Evolutionary conservation across 768 basidiomycete species (phyloP).

Genomic region (Glaciozyma antarctica): DNA sequence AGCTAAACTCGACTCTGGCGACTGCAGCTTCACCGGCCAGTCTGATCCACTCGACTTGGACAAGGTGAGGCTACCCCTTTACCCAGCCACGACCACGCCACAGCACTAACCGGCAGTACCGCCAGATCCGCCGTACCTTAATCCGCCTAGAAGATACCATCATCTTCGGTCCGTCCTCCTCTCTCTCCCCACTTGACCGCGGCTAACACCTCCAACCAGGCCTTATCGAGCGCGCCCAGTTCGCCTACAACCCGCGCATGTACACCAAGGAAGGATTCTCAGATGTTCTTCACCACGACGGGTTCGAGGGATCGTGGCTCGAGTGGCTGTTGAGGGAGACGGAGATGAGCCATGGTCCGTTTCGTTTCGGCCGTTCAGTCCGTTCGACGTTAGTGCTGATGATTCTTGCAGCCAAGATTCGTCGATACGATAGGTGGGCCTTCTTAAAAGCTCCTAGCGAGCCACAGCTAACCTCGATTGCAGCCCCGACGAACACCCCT

Average conservation of each 20-base stretch:
- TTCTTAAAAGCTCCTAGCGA: background rate
- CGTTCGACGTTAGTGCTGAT: background rate
- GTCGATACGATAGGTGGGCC: slow-evolving; percentile 79
- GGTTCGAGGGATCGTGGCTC: slow-evolving; percentile 81
- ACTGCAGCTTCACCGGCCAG: no score
- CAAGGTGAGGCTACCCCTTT: no score
- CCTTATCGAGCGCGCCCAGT: slow-evolving; percentile 93
- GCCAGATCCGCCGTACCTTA: slow-evolving; percentile 70
- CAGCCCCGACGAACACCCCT: slow-evolving; percentile 97
- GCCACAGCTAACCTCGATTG: background rate
- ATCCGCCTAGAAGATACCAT: slow-evolving; percentile 94
- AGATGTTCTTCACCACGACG: slow-evolving; percentile 57
- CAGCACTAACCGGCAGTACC: no score
- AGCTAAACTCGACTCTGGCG: no score
- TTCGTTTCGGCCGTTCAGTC: background rate
- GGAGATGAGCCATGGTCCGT: slow-evolving; percentile 85
- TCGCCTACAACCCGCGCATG: slow-evolving; percentile 82
- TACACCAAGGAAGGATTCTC: slow-evolving; percentile 64
- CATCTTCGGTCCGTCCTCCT: slow-evolving; percentile 56
- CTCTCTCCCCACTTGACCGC: background rate
- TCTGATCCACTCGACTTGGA: no score
- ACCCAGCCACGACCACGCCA: no score
- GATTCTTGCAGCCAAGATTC: slow-evolving; percentile 63
- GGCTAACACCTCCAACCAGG: slow-evolving; percentile 39
- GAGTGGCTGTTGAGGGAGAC: slow-evolving; percentile 97